Conservation (phyloP, 352 stramenopile species). For the Bremia lactucae region DNA sequence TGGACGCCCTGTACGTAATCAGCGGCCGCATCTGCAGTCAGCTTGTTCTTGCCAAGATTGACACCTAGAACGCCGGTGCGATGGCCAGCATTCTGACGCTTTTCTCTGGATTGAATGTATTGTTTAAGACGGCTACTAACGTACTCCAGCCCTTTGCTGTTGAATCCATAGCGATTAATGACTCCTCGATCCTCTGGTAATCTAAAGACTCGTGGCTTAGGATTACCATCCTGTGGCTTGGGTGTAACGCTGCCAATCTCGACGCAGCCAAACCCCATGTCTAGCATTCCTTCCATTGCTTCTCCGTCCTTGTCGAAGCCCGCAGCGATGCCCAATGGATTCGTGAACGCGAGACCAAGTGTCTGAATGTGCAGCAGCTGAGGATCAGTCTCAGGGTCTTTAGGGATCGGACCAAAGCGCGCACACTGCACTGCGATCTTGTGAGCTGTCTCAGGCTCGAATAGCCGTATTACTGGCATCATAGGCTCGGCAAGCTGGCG, state of each 20-base stretch:
- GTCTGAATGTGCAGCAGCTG: conserved; percentile 39
- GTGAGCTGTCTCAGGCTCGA: conserved; percentile 84
- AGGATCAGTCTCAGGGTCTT: conserved; percentile 40
- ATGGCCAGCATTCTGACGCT: conserved; percentile 23
- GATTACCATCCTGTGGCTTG: conserved; percentile 88
- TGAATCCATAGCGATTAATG: conserved; percentile 99
- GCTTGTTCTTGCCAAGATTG: conserved; percentile 98
- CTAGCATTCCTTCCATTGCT: conserved; percentile 88
- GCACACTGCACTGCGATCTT: conserved; percentile 70
- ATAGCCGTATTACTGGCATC: conserved; percentile 68
- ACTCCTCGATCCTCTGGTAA: conserved; percentile 89
- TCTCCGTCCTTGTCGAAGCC: conserved; percentile 97
- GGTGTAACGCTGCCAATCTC: conserved; percentile 94
- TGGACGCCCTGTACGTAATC: conserved; percentile 90
- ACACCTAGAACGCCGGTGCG: conserved; percentile 87
- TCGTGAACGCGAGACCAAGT: conserved; percentile 77
- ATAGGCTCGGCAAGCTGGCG: conserved; percentile 57
- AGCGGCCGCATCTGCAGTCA: conserved; percentile 55
- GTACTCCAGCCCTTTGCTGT: conserved; percentile 84
- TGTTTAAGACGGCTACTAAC: conserved; percentile 60
- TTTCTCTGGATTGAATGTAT: conserved; percentile 37
- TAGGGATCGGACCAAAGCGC: conserved; percentile 62
- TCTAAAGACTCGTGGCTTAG: conserved; percentile 94
- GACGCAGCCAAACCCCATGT: conserved; percentile 91
- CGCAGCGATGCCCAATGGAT: conserved; percentile 91